These are phyloP conservation scores for Tubosaeta sp. DNA, from an alignment of 768 basidiomycete genomes.

Conservation along the genomic window DNA sequence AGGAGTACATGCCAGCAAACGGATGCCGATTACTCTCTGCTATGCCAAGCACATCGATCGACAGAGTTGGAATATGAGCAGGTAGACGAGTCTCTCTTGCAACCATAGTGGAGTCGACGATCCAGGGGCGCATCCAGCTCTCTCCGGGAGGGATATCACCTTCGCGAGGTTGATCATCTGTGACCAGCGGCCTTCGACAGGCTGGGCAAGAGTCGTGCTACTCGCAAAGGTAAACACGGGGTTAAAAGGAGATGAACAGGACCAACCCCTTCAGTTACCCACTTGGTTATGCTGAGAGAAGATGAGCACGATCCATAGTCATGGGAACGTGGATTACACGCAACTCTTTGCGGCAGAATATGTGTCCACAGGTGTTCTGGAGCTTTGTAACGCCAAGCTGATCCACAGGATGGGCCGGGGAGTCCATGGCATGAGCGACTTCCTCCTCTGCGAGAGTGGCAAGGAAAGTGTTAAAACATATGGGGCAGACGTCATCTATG, in stretches of 20 bases:
- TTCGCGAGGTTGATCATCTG: conserved; percentile 15
- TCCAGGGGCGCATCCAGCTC: conserved; percentile 22
- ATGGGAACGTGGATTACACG: conserved; percentile 20
- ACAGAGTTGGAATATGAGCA: conserved; percentile 16
- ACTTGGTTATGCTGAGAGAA: conserved; percentile 53
- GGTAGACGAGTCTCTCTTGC: conserved; percentile 9
- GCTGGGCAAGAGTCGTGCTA: conserved; percentile 65
- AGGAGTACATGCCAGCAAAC: conserved; percentile 60
- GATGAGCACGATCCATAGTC: conserved; percentile 14
- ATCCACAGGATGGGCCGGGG: conserved; percentile 68
- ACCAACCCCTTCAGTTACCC: conserved; percentile 57
- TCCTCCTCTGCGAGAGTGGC: conserved; percentile 73
- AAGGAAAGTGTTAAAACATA: conserved; percentile 69
- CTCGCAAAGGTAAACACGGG: conserved; percentile 7
- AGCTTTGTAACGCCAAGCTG: conserved; percentile 68
- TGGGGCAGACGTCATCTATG: conserved; percentile 67
- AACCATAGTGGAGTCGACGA: conserved; percentile 18
- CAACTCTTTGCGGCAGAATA: conserved; percentile 83
- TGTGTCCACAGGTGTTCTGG: conserved; percentile 51
- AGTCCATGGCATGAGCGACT: conserved; percentile 69
- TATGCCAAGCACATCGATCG: conserved; percentile 11
- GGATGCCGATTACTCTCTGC: conserved; percentile 28
- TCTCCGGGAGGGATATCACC: background rate
- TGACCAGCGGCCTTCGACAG: conserved; percentile 51
- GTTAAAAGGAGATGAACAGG: conserved; percentile 1